Evolutionary conservation across 2,329 filamentous ascomycete genomes (phyloP).

Genomic region (Westerdykella aurantiaca): DNA sequence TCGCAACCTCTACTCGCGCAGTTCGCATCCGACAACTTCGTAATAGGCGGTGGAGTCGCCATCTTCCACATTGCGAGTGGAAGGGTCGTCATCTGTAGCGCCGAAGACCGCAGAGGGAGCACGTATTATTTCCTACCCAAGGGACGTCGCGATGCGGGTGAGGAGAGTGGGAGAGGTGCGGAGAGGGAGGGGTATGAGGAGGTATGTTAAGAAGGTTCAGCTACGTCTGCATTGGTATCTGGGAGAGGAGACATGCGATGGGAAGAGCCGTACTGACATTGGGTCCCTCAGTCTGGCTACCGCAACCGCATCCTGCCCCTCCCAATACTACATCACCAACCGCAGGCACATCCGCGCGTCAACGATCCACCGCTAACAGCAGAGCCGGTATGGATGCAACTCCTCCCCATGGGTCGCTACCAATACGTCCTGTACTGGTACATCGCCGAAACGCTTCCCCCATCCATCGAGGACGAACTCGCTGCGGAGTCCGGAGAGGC

Average conservation of each 20-base stretch:
- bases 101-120: conserved; percentile 26
- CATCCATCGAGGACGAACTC: conserved; percentile 26
- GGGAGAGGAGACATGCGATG: neutral
- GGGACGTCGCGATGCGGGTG: conserved; percentile 44
- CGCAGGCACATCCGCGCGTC: conserved; percentile 32
- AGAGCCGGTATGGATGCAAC: conserved; percentile 45
- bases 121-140: conserved; percentile 47
- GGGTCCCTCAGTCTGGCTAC: conserved; percentile 39
- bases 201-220: conserved; percentile 17
- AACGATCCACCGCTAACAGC: conserved; percentile 25
- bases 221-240: neutral
- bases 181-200: conserved; percentile 49
- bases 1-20: conserved; percentile 18
- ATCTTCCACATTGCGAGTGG: conserved; percentile 46
- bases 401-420: conserved; percentile 33
- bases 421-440: conserved; percentile 48
- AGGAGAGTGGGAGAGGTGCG: conserved; percentile 40
- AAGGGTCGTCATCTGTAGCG: conserved; percentile 46
- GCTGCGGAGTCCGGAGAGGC: conserved; percentile 16
- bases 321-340: conserved; percentile 41
- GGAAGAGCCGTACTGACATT: neutral
- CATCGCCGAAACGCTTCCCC: conserved; percentile 43
- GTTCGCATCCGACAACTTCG: conserved; percentile 25
- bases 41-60: conserved; percentile 39
- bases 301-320: conserved; percentile 46